Conservation (phyloP, 164 flowering plant genomes). For the Dillenia suffruticosa region DNA sequence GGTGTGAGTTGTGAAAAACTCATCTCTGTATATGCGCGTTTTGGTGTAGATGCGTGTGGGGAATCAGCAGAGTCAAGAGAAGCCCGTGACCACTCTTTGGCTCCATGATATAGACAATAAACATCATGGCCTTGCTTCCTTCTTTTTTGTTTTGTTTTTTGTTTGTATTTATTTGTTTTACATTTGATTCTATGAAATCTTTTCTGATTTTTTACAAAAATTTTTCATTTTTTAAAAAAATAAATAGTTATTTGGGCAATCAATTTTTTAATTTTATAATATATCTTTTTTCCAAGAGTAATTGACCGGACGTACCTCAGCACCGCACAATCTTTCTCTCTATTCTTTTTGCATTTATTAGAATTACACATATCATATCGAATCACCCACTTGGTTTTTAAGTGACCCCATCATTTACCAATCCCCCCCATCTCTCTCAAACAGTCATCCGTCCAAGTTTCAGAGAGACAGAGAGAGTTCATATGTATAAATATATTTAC, state of each 20-base stretch:
- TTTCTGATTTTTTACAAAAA: not conserved
- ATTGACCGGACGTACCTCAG: not conserved
- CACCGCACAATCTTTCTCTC: not conserved
- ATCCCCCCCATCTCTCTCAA: not conserved
- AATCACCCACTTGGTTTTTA: too few relatives aligned
- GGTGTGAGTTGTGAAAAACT: constrained; percentile 3
- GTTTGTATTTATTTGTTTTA: constrained; percentile 1
- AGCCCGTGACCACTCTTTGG: constrained; percentile 35
- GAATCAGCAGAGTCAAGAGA: constrained; percentile 29
- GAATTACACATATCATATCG: too few relatives aligned
- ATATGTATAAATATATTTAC: not conserved
- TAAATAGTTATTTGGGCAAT: too few relatives aligned
- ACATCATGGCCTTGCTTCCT: not conserved
- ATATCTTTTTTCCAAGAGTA: not conserved
- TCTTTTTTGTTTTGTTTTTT: constrained; percentile 5
- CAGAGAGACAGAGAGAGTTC: not conserved
- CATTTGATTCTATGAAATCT: not conserved
- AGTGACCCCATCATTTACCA: too few relatives aligned
- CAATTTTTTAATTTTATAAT: too few relatives aligned
- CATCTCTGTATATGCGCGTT: constrained; percentile 1
- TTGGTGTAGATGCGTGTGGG: not conserved
- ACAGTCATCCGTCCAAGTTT: not conserved
- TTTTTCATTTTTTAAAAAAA: constrained; percentile 10
- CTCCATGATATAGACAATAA: constrained; percentile 11
- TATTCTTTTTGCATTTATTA: constrained; percentile 19